A percentile compares a stretch with the other conserved stretches of the same genome.
Conservation (phyloP, 768 basidiomycete genomes). For the Astraeus odoratus region DNA sequence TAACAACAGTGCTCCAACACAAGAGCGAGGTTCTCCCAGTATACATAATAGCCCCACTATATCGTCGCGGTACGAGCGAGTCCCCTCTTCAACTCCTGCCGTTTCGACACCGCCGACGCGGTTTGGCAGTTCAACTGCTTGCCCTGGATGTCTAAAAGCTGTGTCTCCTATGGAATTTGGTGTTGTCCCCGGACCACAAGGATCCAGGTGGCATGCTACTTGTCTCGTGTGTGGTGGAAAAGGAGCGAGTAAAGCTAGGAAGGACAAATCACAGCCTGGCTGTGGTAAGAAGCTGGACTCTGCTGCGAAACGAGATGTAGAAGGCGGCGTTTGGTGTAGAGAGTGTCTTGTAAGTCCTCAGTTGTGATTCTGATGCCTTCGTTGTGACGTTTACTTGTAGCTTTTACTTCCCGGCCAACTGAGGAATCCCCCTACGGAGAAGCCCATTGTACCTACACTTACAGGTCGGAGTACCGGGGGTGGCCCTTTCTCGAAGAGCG, state of each 20-base stretch:
- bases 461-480: constrained; percentile 31
- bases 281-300: constrained; percentile 82
- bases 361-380: background rate
- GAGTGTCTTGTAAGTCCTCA: constrained; percentile 63
- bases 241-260: constrained; percentile 34
- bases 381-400: constrained; percentile 27
- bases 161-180: constrained; percentile 83
- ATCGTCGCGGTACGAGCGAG: constrained; percentile 27
- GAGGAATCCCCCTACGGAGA: constrained; percentile 41
- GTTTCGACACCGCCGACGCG: constrained; percentile 19
- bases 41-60: constrained; percentile 13
- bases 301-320: constrained; percentile 65
- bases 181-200: constrained; percentile 79
- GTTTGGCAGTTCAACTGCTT: constrained; percentile 38
- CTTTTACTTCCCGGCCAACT: constrained; percentile 46
- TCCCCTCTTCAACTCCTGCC: constrained; percentile 12
- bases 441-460: constrained; percentile 39
- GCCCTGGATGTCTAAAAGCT: constrained; percentile 66
- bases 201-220: constrained; percentile 69
- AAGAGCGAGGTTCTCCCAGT: constrained; percentile 9
- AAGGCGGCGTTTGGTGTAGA: constrained; percentile 75
- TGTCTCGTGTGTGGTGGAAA: constrained; percentile 82
- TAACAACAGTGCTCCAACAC: constrained; percentile 7
- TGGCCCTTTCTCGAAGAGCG: constrained; percentile 23
- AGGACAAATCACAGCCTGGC: constrained; percentile 56